Conservation (phyloP, 2,329 filamentous ascomycete genomes). For the Fonsecaea pedrosoi region DNA sequence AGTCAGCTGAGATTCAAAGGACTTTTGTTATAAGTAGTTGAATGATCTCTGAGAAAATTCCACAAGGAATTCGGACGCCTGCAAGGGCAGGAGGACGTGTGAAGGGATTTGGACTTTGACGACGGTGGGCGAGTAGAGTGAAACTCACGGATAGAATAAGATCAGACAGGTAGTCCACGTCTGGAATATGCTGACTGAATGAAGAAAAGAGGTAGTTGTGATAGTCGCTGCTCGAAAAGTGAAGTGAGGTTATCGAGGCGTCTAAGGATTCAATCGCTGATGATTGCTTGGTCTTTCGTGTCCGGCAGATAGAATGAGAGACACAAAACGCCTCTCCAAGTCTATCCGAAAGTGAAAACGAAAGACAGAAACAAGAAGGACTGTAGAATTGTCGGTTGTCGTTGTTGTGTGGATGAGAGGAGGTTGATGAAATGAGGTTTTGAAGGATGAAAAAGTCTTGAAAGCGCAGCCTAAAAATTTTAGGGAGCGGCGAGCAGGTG, state of each 20-base stretch:
- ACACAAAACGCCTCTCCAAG: slow-evolving; percentile 42
- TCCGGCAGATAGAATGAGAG: slow-evolving; percentile 40
- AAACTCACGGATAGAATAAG: slow-evolving; percentile 26
- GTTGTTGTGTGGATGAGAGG: slow-evolving; percentile 28
- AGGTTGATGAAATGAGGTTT: slow-evolving; percentile 24
- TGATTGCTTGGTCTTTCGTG: slow-evolving; percentile 33
- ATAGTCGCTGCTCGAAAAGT: slow-evolving; percentile 18
- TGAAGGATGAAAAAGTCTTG: slow-evolving; percentile 30
- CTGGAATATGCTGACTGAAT: slow-evolving; percentile 6
- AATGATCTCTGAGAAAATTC: slow-evolving; percentile 1
- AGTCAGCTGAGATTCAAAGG: background rate
- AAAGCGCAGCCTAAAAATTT: slow-evolving; percentile 36
- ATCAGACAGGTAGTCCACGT: background rate
- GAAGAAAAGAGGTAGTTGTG: slow-evolving; percentile 10
- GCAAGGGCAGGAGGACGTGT: background rate
- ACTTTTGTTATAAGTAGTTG: background rate
- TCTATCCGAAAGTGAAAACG: slow-evolving; percentile 41
- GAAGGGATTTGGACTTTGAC: background rate
- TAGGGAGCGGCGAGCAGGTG: slow-evolving; percentile 16
- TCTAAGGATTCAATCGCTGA: slow-evolving; percentile 20
- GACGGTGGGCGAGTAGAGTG: background rate
- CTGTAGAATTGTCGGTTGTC: slow-evolving; percentile 24
- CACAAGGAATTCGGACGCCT: slow-evolving; percentile 15
- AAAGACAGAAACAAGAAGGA: slow-evolving; percentile 40
- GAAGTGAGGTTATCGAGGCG: slow-evolving; percentile 30